Conservation (phyloP, 2,329 filamentous ascomycete genomes). For the Calycina herbarum region DNA sequence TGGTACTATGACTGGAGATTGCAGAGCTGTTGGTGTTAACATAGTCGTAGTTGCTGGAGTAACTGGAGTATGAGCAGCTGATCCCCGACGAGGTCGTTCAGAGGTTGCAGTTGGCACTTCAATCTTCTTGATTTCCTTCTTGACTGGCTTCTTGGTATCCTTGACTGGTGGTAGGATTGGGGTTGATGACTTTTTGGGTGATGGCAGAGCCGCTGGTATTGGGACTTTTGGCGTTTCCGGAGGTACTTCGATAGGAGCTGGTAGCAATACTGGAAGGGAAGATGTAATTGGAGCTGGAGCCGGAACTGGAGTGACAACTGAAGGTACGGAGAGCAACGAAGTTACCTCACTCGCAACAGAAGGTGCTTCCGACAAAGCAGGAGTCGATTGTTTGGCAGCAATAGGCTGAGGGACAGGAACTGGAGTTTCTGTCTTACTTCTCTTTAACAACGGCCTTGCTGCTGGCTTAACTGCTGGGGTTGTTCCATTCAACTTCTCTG, state of each 20-base stretch:
- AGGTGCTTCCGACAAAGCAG: constrained; percentile 27
- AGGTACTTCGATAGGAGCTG: constrained; percentile 23
- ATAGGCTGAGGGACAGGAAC: constrained; percentile 47
- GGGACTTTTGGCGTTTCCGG: constrained; percentile 16
- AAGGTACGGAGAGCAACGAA: constrained; percentile 15
- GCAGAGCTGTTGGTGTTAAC: neutral
- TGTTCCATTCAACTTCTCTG: constrained; percentile 28
- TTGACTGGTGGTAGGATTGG: constrained; percentile 37
- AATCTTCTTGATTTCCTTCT: constrained; percentile 31
- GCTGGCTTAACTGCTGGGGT: constrained; percentile 22
- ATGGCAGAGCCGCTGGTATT: constrained; percentile 21
- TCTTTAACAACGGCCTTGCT: constrained; percentile 46
- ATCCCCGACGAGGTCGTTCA: constrained; percentile 17
- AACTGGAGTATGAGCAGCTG: constrained; percentile 13
- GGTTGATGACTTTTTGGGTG: constrained; percentile 38
- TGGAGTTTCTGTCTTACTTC: constrained; percentile 58
- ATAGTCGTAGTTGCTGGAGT: constrained; percentile 20
- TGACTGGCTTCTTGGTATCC: constrained; percentile 24
- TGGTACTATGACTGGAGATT: constrained; percentile 6
- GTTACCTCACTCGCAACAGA: constrained; percentile 28
- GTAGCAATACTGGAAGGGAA: constrained; percentile 12
- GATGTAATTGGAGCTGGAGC: neutral
- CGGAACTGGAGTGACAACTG: constrained; percentile 11
- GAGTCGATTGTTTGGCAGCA: constrained; percentile 37
- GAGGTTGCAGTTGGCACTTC: constrained; percentile 15